Evolutionary conservation across 768 basidiomycete genomes (phyloP).

Genomic region (Amanita polypyramis): DNA sequence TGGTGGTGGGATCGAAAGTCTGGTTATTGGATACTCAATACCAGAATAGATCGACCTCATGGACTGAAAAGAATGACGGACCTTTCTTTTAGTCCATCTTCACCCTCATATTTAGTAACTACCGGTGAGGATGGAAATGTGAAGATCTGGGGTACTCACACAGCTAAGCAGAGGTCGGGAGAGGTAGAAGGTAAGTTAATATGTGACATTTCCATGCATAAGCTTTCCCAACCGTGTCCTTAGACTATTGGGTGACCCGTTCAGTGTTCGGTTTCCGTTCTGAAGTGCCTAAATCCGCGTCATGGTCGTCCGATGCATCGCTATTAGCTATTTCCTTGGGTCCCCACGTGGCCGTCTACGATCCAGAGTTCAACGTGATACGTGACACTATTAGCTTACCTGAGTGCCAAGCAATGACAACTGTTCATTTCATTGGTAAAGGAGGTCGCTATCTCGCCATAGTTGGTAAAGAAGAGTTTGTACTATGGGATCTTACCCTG

Average conservation of each 20-base stretch:
- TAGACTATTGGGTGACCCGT: constrained; percentile 75
- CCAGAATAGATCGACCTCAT: constrained; percentile 85
- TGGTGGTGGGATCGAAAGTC: constrained; percentile 76
- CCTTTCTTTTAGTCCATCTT: constrained; percentile 56
- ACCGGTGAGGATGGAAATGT: constrained; percentile 66
- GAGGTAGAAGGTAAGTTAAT: constrained; percentile 38
- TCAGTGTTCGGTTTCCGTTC: constrained; percentile 62
- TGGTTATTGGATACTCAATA: constrained; percentile 67
- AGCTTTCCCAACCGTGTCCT: constrained; percentile 3
- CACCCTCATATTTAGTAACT: constrained; percentile 48
- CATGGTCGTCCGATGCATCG: constrained; percentile 84
- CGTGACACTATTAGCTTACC: constrained; percentile 50
- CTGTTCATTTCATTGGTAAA: constrained; percentile 56
- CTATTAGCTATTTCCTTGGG: constrained; percentile 69
- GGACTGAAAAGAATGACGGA: constrained; percentile 50
- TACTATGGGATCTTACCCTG: constrained; percentile 65
- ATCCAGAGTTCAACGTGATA: constrained; percentile 50
- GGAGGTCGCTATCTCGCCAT: constrained; percentile 64
- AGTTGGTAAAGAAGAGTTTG: constrained; percentile 34
- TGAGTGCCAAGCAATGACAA: constrained; percentile 34
- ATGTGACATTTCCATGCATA: not conserved
- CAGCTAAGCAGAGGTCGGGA: constrained; percentile 32
- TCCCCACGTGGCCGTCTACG: constrained; percentile 62
- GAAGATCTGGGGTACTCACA: constrained; percentile 71
- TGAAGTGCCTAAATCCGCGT: constrained; percentile 51